Percentiles rank a stretch among this genome's conserved stretches.
Evolutionary conservation across 345 rosid species (phyloP).

Genomic region (Ceriops zippeliana): DNA sequence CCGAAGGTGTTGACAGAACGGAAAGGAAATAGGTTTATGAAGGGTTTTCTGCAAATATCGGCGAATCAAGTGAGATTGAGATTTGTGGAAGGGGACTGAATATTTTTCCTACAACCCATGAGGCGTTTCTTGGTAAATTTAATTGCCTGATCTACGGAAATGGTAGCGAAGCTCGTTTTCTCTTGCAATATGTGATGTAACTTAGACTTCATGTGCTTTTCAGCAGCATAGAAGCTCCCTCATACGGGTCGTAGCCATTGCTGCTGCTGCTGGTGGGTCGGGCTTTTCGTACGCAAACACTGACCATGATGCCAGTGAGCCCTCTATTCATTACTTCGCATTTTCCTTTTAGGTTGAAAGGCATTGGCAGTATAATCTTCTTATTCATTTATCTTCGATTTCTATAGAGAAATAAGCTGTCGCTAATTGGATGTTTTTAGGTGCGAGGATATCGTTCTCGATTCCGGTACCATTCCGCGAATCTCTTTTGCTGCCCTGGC

Average conservation of each 20-base stretch:
- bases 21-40: not conserved
- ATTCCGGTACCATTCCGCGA: constrained; percentile 32
- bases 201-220: not conserved
- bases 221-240: constrained; percentile 19
- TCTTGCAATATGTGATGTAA: not conserved
- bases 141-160: too few relatives aligned
- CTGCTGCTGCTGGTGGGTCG: constrained; percentile 41
- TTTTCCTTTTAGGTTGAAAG: not conserved
- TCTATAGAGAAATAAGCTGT: not conserved
- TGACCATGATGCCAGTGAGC: constrained; percentile 37
- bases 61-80: too few relatives aligned
- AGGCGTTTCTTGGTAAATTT: constrained; percentile 31
- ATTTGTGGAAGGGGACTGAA: too few relatives aligned
- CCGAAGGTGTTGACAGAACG: too few relatives aligned
- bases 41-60: not conserved
- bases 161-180: not conserved
- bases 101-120: constrained; percentile 15
- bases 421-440: constrained; percentile 20
- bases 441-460: constrained; percentile 35
- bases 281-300: constrained; percentile 32
- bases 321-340: not conserved
- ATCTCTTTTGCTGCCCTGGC: constrained; percentile 31
- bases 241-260: constrained; percentile 37
- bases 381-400: not conserved
- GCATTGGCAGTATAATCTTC: not conserved